Evolutionary conservation across 192 early-diverging fungal genomes (phyloP), one percentile per base, ranked within the genome.

Genomic region (Entomortierella lignicola): DNA sequence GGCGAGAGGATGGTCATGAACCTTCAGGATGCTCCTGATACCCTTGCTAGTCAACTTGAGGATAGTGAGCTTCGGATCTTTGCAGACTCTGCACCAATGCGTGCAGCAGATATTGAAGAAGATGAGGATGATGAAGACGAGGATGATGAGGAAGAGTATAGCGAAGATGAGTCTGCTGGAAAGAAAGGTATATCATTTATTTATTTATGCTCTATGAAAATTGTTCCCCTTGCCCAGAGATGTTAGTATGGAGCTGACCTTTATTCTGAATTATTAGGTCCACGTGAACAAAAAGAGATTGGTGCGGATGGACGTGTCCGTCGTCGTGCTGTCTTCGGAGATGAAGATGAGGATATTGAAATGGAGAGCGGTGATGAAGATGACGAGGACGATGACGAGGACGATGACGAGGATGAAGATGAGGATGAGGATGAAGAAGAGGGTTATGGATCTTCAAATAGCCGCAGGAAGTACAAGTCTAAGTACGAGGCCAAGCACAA

Each of bases 1-100:
- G 98, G 98, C 23, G 96, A 99, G 71, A 88, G 90, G 63, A 94
- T 99, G 91, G 96, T 99, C 25, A 91, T 92, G 72, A 90, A 94
- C 68, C 82, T 99, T 57, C 98, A 99, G 81, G 93, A 96, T 77
- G 94, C 89, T 13, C 71, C 81, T 42, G 81, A 87, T 57, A 96
- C 95, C 12, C 71, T 96, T 30, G 92, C 87, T 32, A 87, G 91
- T 52, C 87, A 93, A 65, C 85, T 94, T 10, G 81, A 87, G 68
- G 80, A 82, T 15, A 91, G 89, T 70, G 83, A 88, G 23, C 77
- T 96, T 58, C 86, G 89, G 4, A 82, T 96, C 31, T 95, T 96
- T 71, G 83, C 85, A 15, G 66, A 80, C 42, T 92, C 93, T 23
- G 79, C 85, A 26, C 90, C 87, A 37, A 63, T 94, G 47, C 83